Base-by-base conservation (phyloP, 129 eudicot genomes). In the Centaurea solstitialis region DNA sequence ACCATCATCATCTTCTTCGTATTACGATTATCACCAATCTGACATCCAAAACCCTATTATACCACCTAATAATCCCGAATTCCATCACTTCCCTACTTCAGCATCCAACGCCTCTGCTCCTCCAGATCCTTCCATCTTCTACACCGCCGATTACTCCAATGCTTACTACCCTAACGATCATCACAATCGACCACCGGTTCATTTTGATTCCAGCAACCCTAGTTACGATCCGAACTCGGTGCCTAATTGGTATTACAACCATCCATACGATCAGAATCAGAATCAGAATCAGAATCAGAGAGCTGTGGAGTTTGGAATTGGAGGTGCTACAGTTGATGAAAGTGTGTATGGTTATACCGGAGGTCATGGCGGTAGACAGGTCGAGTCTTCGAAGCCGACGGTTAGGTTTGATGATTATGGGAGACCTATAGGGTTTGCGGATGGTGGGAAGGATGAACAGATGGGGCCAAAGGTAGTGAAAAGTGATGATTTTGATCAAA, bases 61-160 rank as follows among this genome's bases (percentile, higher is more conserved):
- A 59, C 76, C 85, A 59, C 79, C 83, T 74, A 87, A 75, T 74
- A 87, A 75, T 59, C 79, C 81, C 43, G 81, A 43, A 69, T 76
- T 72, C 76, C 67, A 80, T 22, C 82, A 75, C 6, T 23, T 66
- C 17, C 59, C 83, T 70, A 65, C 88, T 35, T n/a, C n/a, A n/a
- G 70, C 80, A 18, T 39, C 88, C 20, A 68, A 53, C 78, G 92
- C 97, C 13, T 89, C 97, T 71, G 95, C 97, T 33, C 95, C 97
- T 62, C 95, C 92, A 21, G 83, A 81, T 67, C 79, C 87, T 50
- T 75, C 92, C 38, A 39, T 77, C 53, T 84, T 78, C 76, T 35
- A 87, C 75, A 72, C 77, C n/a, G 35, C 88, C 59, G 62, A 67
- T 61, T 85, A 87, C 70, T 71, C 47, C 69, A 74, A 84, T 50